phyloP scores from a whole-genome alignment of 2,329 filamentous ascomycete genomes.

The Botrytis cinerea region DNA sequence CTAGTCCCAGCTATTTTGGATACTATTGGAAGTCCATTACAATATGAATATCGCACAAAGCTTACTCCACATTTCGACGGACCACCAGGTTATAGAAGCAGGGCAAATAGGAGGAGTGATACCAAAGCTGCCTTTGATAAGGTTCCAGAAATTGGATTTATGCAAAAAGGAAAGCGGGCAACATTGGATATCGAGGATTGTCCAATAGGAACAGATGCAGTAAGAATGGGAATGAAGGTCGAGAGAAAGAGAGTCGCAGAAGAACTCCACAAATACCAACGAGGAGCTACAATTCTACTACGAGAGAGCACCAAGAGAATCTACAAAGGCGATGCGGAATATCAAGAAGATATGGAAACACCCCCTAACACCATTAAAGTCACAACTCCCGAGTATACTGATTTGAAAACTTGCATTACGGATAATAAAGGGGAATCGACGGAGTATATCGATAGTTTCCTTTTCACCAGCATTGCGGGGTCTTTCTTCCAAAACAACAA shows the following conservation, averaged over 20 bases:
- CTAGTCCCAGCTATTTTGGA: slow-evolving; percentile 75
- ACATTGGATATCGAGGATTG: slow-evolving; percentile 97
- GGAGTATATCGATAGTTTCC: slow-evolving; percentile 80
- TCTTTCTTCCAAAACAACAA: slow-evolving; percentile 99
- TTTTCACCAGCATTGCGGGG: slow-evolving; percentile 88
- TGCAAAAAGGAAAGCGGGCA: slow-evolving; percentile 74
- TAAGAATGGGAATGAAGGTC: slow-evolving; percentile 74
- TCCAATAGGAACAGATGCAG: slow-evolving; percentile 86
- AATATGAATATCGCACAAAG: slow-evolving; percentile 95
- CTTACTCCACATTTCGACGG: slow-evolving; percentile 94
- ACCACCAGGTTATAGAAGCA: slow-evolving; percentile 57
- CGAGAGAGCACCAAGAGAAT: slow-evolving; percentile 79
- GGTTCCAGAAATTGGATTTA: slow-evolving; percentile 85
- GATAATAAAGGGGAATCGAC: slow-evolving; percentile 79
- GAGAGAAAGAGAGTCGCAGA: slow-evolving; percentile 75
- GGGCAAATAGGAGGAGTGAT: slow-evolving; percentile 51
- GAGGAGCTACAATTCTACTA: slow-evolving; percentile 84
- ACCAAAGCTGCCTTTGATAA: slow-evolving; percentile 59
- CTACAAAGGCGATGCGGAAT: slow-evolving; percentile 47
- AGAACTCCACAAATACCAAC: slow-evolving; percentile 71
- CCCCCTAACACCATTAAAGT: slow-evolving; percentile 37
- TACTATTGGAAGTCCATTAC: slow-evolving; percentile 85
- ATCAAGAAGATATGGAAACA: slow-evolving; percentile 37
- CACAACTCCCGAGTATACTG: slow-evolving; percentile 57
- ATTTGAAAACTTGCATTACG: slow-evolving; percentile 87